Evolutionary conservation across 1,139 yeast species (phyloP).

Genomic region (Meyerozyma elateridarum): DNA sequence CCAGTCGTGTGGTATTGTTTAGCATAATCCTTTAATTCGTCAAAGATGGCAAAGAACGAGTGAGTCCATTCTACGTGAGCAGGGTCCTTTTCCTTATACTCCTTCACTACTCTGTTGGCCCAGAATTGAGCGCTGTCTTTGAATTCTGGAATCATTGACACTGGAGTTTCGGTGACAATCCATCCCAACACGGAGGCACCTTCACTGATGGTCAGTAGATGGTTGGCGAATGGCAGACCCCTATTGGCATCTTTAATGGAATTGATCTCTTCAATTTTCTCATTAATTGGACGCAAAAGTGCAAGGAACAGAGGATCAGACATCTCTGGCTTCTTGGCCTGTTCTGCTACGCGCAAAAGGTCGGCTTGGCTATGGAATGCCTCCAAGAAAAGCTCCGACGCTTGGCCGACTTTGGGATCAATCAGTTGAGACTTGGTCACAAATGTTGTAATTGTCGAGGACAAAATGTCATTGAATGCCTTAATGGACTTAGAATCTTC

Average conservation of each 20-base stretch:
- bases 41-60: conserved; percentile 55
- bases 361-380: conserved; percentile 60
- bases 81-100: conserved; percentile 65
- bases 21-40: conserved; percentile 65
- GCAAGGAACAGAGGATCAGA: conserved; percentile 50
- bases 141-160: conserved; percentile 71
- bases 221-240: conserved; percentile 57
- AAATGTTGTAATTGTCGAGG: conserved; percentile 56
- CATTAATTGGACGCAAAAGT: conserved; percentile 66
- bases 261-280: conserved; percentile 51
- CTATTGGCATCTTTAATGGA: conserved; percentile 73
- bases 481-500: conserved; percentile 37
- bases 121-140: conserved; percentile 92
- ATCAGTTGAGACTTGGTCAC: conserved; percentile 52
- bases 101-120: conserved; percentile 86
- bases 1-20: conserved; percentile 81
- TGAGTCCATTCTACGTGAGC: conserved; percentile 79
- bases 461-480: conserved; percentile 53
- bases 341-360: conserved; percentile 56
- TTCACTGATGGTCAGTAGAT: conserved; percentile 79
- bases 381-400: conserved; percentile 47
- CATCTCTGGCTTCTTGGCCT: conserved; percentile 61
- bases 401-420: conserved; percentile 60
- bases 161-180: conserved; percentile 72
- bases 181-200: conserved; percentile 90